Base-by-base conservation (phyloP, 495 filamentous ascomycete genomes). In the Xylaria venustula region DNA sequence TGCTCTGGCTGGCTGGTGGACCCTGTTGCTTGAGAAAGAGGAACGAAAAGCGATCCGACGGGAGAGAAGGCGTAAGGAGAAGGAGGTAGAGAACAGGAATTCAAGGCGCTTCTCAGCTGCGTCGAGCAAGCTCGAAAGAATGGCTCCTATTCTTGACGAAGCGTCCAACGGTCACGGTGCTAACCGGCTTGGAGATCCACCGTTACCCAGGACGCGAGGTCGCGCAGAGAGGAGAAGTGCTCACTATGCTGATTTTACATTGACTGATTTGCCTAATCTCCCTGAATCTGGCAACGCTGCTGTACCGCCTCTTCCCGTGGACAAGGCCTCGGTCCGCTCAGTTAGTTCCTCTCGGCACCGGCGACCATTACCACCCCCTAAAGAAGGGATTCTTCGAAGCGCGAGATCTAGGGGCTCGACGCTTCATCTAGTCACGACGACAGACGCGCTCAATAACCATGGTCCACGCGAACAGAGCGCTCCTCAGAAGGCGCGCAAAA, bases 1-100 rank as follows among this genome's bases (percentile, higher is more conserved):
- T 71, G 81, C 84, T 9, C 76, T 98, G 37, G 92, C 92, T 48
- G 94, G 94, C 9, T 98, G 94, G 94, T 98, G 94, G 94, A 90
- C 91, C 17, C 75, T 98, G 23, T 74, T 98, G 58, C 89, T 98
- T 52, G 94, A 98, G 69, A 98, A 98, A 71, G 94, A 98, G 69
- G 89, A 95, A 71, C 85, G 92, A 3, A 98, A 98, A 72, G 89
- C 92, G 61, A 81, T 79, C 58, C 86, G 92, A 61, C 81, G 90
- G 63, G 92, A 98, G 64, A 83, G 87, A 46, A 97, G 91, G 68
- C 86, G 95, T 34, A 91, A 82, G 67, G 93, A 97, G 70, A 85
- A 84, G 54, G 92, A 96, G 63, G 82, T 81, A 15, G 93, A 96
- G 67, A 87, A 87, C 44, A 88, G 92, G 72, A 90, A 83, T 64